Evolutionary conservation across 2,329 filamentous ascomycete species (phyloP).

Genomic region (Botrytis deweyae): DNA sequence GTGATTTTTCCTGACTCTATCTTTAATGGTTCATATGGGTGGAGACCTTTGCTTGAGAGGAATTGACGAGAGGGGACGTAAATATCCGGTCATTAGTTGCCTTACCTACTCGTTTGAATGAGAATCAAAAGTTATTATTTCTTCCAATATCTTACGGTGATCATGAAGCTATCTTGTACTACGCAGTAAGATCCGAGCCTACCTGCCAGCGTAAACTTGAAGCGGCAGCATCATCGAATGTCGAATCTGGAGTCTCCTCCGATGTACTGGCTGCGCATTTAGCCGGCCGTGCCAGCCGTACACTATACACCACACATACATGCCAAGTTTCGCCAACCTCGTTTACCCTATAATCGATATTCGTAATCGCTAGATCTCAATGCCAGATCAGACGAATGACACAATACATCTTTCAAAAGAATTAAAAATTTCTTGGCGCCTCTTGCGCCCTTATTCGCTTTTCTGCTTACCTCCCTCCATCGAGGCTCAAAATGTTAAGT

Average conservation of each 20-base stretch:
- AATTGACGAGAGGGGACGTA: background rate
- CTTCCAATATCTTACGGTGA: background rate
- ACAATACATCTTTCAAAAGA: background rate
- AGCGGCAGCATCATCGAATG: no score
- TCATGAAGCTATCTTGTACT: background rate
- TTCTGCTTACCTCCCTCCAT: background rate
- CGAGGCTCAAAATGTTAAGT: background rate
- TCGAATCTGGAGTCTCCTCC: background rate
- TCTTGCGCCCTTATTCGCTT: background rate
- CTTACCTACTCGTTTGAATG: background rate
- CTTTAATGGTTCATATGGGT: background rate
- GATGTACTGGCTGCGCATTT: background rate
- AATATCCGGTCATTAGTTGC: background rate
- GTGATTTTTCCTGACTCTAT: background rate
- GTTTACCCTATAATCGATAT: background rate
- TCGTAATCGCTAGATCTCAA: background rate
- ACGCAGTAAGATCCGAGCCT: background rate
- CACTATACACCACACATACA: background rate
- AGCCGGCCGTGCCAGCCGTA: background rate
- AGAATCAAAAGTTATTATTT: constrained; percentile 10
- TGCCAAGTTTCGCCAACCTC: background rate
- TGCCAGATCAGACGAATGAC: background rate
- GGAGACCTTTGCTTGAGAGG: background rate
- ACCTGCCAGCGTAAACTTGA: background rate
- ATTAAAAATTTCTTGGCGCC: background rate